phyloP scores from a whole-genome alignment of 768 basidiomycete species.

The Mycena vulgaris region DNA sequence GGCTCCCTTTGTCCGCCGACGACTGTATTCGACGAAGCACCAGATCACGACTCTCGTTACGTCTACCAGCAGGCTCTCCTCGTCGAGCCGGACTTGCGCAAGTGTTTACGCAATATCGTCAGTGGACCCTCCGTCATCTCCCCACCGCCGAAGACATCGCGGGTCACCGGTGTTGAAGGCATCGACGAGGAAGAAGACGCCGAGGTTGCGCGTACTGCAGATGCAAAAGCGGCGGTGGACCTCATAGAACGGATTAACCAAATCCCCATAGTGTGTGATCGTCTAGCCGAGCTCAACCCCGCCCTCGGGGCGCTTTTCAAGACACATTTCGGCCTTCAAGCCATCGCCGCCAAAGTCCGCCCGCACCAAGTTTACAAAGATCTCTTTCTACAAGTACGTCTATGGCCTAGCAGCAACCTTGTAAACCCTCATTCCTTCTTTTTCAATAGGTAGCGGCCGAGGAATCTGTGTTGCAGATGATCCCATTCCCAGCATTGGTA shows the following conservation, averaged over 20 bases:
- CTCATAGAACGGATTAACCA: not conserved
- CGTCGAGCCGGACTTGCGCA: conserved; percentile 14
- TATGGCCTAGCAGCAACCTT: too few species aligned
- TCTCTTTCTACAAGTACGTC: conserved; percentile 33
- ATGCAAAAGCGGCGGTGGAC: not conserved
- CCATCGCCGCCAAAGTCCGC: not conserved
- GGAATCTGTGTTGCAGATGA: not conserved
- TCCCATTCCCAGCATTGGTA: not conserved
- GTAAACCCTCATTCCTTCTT: too few species aligned
- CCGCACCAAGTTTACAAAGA: not conserved
- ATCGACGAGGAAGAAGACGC: not conserved
- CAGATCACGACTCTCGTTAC: conserved; percentile 2
- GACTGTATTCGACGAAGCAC: conserved; percentile 19
- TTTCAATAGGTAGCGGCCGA: not conserved
- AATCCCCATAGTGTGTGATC: not conserved
- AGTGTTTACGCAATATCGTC: not conserved
- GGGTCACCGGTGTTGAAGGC: not conserved
- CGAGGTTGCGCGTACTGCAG: not conserved
- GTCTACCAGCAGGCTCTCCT: not conserved
- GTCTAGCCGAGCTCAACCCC: not conserved
- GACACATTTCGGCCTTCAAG: not conserved
- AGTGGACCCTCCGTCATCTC: not conserved
- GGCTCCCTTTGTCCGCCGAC: conserved; percentile 47
- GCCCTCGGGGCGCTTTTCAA: not conserved
- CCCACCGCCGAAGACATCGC: not conserved